These are phyloP conservation scores for Lactarius psammicola DNA, from an alignment of 768 basidiomycete genomes.

Conservation along the genomic window DNA sequence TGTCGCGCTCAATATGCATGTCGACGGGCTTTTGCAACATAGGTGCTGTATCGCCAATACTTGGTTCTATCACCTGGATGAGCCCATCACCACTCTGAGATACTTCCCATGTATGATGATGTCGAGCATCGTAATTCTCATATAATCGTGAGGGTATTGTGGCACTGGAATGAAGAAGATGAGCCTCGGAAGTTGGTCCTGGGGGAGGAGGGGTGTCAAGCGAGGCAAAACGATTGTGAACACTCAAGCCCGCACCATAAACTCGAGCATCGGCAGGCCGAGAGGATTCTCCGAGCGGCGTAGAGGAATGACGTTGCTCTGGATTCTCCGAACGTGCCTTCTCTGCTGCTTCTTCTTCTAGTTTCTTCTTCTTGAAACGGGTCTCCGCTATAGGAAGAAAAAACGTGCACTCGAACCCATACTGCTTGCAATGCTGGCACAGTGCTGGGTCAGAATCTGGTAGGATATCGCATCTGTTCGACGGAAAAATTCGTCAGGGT, in stretches of 20 bases:
- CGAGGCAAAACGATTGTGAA: neutral
- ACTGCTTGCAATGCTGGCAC: slow-evolving; percentile 95
- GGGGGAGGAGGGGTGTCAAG: slow-evolving; percentile 17
- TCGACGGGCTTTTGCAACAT: slow-evolving; percentile 63
- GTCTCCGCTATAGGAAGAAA: slow-evolving; percentile 99
- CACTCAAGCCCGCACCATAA: slow-evolving; percentile 39
- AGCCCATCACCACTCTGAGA: slow-evolving; percentile 82
- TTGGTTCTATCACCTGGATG: slow-evolving; percentile 73
- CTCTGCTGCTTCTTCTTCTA: slow-evolving; percentile 61
- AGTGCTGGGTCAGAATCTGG: slow-evolving; percentile 71
- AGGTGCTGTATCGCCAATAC: slow-evolving; percentile 53
- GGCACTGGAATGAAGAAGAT: slow-evolving; percentile 87
- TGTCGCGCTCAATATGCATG: slow-evolving; percentile 70
- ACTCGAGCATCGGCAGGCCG: slow-evolving; percentile 58
- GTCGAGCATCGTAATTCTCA: slow-evolving; percentile 82
- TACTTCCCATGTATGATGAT: slow-evolving; percentile 88
- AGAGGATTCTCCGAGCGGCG: slow-evolving; percentile 49
- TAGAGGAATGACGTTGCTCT: slow-evolving; percentile 39
- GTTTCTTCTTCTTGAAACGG: slow-evolving; percentile 94
- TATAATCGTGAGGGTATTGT: slow-evolving; percentile 82
- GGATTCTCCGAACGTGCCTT: slow-evolving; percentile 39
- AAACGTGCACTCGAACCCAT: slow-evolving; percentile 92
- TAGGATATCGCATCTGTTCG: slow-evolving; percentile 76
- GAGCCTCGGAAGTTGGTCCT: slow-evolving; percentile 87
- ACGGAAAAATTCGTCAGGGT: slow-evolving; percentile 26